These are phyloP conservation scores for Penium margaritaceum DNA, from an alignment of 139 green algal species.

Conservation along the genomic window DNA sequence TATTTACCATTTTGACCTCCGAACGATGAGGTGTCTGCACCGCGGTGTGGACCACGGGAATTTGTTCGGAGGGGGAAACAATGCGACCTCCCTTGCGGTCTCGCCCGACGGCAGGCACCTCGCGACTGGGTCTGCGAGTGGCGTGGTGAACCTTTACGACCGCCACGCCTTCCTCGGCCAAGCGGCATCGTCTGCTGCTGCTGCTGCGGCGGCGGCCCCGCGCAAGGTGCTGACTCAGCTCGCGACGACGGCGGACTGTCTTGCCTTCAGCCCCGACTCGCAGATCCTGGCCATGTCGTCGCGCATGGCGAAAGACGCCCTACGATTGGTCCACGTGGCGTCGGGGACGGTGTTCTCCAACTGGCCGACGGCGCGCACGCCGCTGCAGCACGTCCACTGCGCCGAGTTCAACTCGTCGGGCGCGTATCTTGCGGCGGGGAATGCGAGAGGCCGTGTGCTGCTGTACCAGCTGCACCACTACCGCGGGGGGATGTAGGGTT, in stretches of 20 bases:
- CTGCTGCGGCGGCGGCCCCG: neutral
- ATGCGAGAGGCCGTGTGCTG: slow-evolving; percentile 72
- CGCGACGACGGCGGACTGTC: slow-evolving; percentile 69
- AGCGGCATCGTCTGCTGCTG: neutral
- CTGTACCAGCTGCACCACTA: slow-evolving; percentile 87
- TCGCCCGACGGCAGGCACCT: slow-evolving; percentile 58
- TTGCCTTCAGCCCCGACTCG: slow-evolving; percentile 75
- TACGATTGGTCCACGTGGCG: slow-evolving; percentile 80
- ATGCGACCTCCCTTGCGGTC: slow-evolving; percentile 54
- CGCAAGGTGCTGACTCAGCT: slow-evolving; percentile 42
- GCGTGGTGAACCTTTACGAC: slow-evolving; percentile 87
- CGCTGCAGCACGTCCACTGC: slow-evolving; percentile 79
- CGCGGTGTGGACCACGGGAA: slow-evolving; percentile 53
- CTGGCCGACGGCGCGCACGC: slow-evolving; percentile 76
- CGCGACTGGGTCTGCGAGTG: slow-evolving; percentile 56
- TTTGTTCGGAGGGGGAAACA: slow-evolving; percentile 56
- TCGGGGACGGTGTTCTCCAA: slow-evolving; percentile 79
- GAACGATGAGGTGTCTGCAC: slow-evolving; percentile 70
- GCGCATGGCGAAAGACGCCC: slow-evolving; percentile 71
- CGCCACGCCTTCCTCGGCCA: neutral
- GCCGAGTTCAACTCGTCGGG: slow-evolving; percentile 73
- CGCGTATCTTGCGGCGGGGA: slow-evolving; percentile 79
- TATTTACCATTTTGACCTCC: slow-evolving; percentile 86
- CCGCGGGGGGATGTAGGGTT: no score
- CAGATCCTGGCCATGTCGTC: slow-evolving; percentile 67